A percentile compares a stretch with the other conserved stretches of the same genome.
These are phyloP conservation scores for Pisolithus microcarpus DNA, from an alignment of 768 basidiomycete genomes.

Conservation along the genomic window DNA sequence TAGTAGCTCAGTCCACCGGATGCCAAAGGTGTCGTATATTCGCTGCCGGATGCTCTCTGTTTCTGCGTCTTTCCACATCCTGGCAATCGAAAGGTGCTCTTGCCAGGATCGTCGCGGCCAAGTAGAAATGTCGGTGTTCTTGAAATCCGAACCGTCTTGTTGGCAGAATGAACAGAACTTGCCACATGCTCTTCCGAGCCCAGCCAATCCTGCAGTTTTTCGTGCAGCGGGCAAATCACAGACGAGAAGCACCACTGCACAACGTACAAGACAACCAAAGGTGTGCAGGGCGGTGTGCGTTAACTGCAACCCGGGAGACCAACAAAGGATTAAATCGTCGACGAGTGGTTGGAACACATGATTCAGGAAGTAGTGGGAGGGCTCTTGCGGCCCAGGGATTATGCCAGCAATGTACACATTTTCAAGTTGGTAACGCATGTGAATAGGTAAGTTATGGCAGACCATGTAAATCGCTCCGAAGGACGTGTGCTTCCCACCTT, in stretches of 20 bases:
- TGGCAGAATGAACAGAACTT: conserved; percentile 23
- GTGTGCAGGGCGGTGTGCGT: conserved; percentile 14
- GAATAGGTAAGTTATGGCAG: conserved; percentile 24
- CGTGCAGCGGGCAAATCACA: conserved; percentile 17
- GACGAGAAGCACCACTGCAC: conserved; percentile 24
- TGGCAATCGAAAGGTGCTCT: conserved; percentile 15
- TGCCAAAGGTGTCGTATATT: conserved; percentile 14
- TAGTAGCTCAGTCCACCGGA: conserved; percentile 27
- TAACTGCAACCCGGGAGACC: conserved; percentile 25
- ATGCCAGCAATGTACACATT: conserved; percentile 30
- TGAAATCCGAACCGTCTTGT: conserved; percentile 6
- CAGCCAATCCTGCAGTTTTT: conserved; percentile 19
- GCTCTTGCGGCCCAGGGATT: conserved; percentile 19
- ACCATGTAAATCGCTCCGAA: conserved; percentile 26
- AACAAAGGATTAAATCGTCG: conserved; percentile 29
- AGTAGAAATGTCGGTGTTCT: conserved; percentile 12
- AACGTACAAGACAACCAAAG: conserved; percentile 22
- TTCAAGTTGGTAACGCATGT: conserved; percentile 24
- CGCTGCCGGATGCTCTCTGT: conserved; percentile 8
- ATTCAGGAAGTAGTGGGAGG: conserved; percentile 25
- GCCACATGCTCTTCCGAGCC: not conserved
- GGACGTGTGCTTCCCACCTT: conserved; percentile 21
- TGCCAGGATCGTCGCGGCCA: conserved; percentile 13
- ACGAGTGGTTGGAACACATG: conserved; percentile 33
- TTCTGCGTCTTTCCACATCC: conserved; percentile 7